Evolutionary conservation across 208 protist species (phyloP), one percentile per base, ranked within the genome.

Genomic region (Wallacemonas sp.): DNA sequence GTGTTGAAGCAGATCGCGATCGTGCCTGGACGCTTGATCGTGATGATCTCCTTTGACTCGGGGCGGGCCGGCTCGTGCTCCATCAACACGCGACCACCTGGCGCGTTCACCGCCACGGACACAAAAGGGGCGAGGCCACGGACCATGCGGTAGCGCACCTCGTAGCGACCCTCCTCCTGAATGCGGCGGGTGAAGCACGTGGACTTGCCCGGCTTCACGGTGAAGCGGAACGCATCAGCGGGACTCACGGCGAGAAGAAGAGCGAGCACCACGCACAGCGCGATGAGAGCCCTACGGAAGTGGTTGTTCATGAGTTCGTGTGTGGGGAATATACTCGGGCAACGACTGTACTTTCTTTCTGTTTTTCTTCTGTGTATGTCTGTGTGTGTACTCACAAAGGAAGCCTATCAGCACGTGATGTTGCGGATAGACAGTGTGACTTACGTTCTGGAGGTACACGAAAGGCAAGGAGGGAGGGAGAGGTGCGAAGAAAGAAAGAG

Each of bases 1-100:
- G 75, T 72, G 62, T 87, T 87, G 61, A 93, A 90, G 74, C 87
- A 93, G 30, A 90, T 81, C 14, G 80, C 83, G 36, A 87, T 80
- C 2, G 70, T 64, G 0, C 81, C 80, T 14, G 68, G 27, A 17
- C 61, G 55, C 30, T 74, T 63, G 19, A 87, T 32, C 4, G 39
- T 54, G 21, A 93, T 39, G 33, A 90, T 82, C 65, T 85, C 78
- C 36, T 80, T 77, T 23, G 76, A 74, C 23, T 87, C 73, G 0
- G 76, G 54, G 24, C 63, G 41, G 23, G 87, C 87, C 3, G 70
- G 24, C 48, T 82, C 67, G 61, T 93, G 87, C 57, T 88, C 81
- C 27, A 93, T 26, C 61, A 93, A 24, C 4, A 80, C 67, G 6
- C 70, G 68, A 0, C 83, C 83, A 16, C 60, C 61, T 12, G 79